Conservation (phyloP, 345 rosid species). For the Populus alba region DNA sequence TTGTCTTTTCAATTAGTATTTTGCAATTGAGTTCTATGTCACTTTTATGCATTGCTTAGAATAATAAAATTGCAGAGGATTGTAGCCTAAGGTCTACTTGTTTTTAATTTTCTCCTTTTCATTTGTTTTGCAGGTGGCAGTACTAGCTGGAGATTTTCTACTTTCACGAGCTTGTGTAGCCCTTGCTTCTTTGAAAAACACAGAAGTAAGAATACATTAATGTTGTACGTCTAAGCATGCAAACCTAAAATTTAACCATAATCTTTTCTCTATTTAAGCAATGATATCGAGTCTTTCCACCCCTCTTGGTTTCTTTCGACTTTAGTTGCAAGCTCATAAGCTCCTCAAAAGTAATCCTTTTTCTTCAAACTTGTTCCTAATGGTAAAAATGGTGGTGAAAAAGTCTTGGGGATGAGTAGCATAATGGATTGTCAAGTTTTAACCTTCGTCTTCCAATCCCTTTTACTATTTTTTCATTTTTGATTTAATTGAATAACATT, state of each 20-base stretch:
- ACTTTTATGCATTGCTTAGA: background rate
- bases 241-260: background rate
- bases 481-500: background rate
- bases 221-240: background rate
- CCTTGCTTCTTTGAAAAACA: slow-evolving; percentile 78
- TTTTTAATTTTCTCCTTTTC: background rate
- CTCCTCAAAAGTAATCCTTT: background rate
- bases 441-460: background rate
- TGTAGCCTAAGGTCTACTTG: slow-evolving; percentile 6
- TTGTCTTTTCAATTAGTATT: background rate
- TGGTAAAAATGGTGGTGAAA: background rate
- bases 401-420: background rate
- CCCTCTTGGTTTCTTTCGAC: background rate
- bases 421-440: background rate
- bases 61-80: background rate
- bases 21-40: background rate
- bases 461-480: background rate
- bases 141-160: slow-evolving; percentile 87
- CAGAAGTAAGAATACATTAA: slow-evolving; percentile 52
- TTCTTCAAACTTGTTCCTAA: background rate
- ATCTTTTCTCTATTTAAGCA: background rate
- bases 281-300: background rate
- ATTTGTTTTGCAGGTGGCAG: slow-evolving; percentile 61
- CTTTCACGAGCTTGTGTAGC: slow-evolving; percentile 90
- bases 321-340: background rate